Base-by-base conservation (phyloP, 306 rosid genomes). In the Dryas drummondii region DNA sequence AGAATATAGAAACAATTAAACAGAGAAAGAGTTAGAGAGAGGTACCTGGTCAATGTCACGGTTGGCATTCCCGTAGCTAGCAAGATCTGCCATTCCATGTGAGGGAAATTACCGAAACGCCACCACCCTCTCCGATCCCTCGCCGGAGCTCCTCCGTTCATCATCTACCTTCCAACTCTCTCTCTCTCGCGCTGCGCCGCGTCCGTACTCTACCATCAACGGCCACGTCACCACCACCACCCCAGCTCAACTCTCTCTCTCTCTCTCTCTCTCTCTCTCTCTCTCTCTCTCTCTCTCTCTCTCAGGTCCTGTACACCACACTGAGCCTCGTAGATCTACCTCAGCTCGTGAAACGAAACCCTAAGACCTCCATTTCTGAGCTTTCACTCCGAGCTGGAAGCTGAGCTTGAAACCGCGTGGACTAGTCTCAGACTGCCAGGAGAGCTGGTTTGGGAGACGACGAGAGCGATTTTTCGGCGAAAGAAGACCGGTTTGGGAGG, bases 1-100 rank as follows among this genome's bases (percentile, higher is more conserved):
- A 9, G 46, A 11, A 47, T 40, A 15, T 61, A 45, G 37, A 73
- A 32, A 32, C 37, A 32, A 32, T 32, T 32, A 1, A 32, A 32
- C 37, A 32, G 37, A 14, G 9, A 54, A 54, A 78, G 56, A 82
- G 32, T 74, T 56, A 54, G 66, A 77, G 27, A 81, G 51, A 76
- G 41, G 68, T 77, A 85, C 92, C 88, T 90, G 98, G 79, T 90
- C 86, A 84, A 87, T 81, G 88, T 92, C 89, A 85, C 99, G 93
- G 89, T 88, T 86, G 84, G 96, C 98, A 89, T 87, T 96, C 83
- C 92, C 91, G 86, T 78, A 87, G 93, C 86, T 87, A 86, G 72
- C 94, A 92, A 91, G 99, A 96, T 92, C 98, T 91, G 97, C 97
- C 97, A 96, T 92, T 92, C 98, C 94, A 96, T 86, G 97, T 83